Evolutionary conservation across 2,329 filamentous ascomycete genomes (phyloP), one percentile per base, ranked within the genome.

Genomic region (Clonostachys rosea): DNA sequence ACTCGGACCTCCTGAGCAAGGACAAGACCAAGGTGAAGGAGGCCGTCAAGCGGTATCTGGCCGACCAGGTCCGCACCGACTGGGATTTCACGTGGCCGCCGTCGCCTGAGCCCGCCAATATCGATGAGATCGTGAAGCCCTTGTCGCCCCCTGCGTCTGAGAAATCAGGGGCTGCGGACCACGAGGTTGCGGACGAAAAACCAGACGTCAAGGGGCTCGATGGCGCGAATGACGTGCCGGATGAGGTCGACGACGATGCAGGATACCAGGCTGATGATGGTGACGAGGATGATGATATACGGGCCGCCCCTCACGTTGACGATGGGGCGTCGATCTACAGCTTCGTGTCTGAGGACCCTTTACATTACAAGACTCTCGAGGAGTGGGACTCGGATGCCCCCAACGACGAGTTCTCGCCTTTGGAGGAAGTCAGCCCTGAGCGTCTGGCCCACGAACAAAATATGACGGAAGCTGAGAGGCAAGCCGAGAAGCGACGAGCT

Each of bases 11-110:
- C 6, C 63, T 82, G 44, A 83, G 78, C 59, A 76, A 71, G 56
- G 82, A 86, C 59, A 84, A 84, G 60, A 51, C 63, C 24, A 82
- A 76, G 64, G 79, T 83, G 54, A 85, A 84, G 58, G 78, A 82
- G 39, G 82, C 82, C 12, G 75, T 86, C 35, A 78, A 70, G 56
- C 74, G 69, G 44, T 78, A 76, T 53, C 64, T 86, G 2, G 63
- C 67, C 4, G 69, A 73, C 18, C 79, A 74, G 53, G 67, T 86
- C 39, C 75, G 73, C 50, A 73, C 71, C 50, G 81, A 84, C 56
- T 86, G 82, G 83, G 65, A 68, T 1, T 86, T 83, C 56, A 54
- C 66, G 34, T 84, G 81, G 81, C 76, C 50, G 13, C 76, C 43
- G 4, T 56, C 55, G 37, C 47, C 48, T 17, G 46, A 41, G 13